A percentile compares a stretch with the other conserved stretches of the same genome.
Evolutionary conservation across 2,329 filamentous ascomycete genomes (phyloP).

Genomic region (Alternaria brassicae): DNA sequence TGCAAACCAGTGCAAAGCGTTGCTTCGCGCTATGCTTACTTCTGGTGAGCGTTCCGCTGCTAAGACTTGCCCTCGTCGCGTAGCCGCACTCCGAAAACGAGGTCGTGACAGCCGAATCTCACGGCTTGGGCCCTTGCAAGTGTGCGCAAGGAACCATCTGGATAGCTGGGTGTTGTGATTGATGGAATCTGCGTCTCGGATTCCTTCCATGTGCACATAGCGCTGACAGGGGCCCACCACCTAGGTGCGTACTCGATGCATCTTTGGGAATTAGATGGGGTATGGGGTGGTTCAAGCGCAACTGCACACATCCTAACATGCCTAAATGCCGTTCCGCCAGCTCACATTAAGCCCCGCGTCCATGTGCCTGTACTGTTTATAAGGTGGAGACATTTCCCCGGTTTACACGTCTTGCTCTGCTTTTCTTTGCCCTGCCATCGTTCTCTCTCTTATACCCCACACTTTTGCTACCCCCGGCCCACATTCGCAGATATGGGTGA

Average conservation of each 20-base stretch:
- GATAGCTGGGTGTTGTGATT: conserved; percentile 26
- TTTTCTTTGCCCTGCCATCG: conserved; percentile 28
- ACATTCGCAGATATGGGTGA: conserved; percentile 35
- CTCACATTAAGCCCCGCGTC: conserved; percentile 2
- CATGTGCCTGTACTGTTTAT: conserved; percentile 26
- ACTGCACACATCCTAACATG: not conserved
- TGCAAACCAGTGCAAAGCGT: conserved; percentile 5
- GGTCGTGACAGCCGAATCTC: conserved; percentile 20
- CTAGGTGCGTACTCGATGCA: conserved; percentile 13
- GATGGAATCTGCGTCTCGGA: conserved; percentile 24
- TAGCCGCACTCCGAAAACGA: conserved; percentile 18
- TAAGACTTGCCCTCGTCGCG: conserved; percentile 25
- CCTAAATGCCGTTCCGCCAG: conserved; percentile 9
- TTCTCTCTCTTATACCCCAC: conserved; percentile 14
- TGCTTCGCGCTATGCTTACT: conserved; percentile 14
- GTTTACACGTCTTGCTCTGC: conserved; percentile 13
- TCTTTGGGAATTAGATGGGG: conserved; percentile 1
- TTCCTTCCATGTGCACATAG: conserved; percentile 1
- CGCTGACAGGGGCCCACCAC: conserved; percentile 8
- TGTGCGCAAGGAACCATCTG: conserved; percentile 23
- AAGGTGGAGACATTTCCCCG: conserved; percentile 22
- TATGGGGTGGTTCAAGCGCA: not conserved
- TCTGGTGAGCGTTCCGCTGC: conserved; percentile 29
- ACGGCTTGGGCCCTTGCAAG: conserved; percentile 15
- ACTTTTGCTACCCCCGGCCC: conserved; percentile 20